These are phyloP conservation scores for Candida nanaspora DNA, from an alignment of 805 yeast genomes.

Conservation along the genomic window DNA sequence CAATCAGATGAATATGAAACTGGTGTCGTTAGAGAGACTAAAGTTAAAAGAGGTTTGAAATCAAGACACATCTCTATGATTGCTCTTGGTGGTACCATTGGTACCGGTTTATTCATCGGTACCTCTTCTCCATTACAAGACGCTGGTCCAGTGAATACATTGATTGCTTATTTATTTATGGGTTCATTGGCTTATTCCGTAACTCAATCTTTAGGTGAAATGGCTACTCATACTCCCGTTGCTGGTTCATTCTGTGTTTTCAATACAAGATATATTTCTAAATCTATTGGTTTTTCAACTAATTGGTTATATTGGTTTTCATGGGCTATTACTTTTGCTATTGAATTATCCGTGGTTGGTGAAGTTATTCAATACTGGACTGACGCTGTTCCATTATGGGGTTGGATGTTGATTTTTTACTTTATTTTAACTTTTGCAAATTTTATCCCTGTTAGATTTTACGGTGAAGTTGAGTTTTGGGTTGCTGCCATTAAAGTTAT, in stretches of 20 bases:
- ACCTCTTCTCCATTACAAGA: slow-evolving; percentile 43
- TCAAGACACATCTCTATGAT: slow-evolving; percentile 69
- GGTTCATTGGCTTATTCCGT: slow-evolving; percentile 59
- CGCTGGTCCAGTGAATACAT: slow-evolving; percentile 65
- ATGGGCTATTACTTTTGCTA: slow-evolving; percentile 71
- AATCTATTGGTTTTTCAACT: slow-evolving; percentile 66
- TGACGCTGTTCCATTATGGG: slow-evolving; percentile 58
- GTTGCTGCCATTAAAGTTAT: slow-evolving; percentile 58
- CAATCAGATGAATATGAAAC: neutral
- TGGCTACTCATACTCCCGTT: slow-evolving; percentile 73
- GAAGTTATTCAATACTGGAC: slow-evolving; percentile 65
- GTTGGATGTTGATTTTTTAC: slow-evolving; percentile 66
- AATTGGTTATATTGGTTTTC: slow-evolving; percentile 74
- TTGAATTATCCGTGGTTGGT: slow-evolving; percentile 67
- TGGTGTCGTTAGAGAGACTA: slow-evolving; percentile 2
- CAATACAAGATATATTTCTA: slow-evolving; percentile 59
- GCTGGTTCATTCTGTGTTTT: slow-evolving; percentile 65
- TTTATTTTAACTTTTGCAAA: slow-evolving; percentile 46
- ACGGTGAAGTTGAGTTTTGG: slow-evolving; percentile 77
- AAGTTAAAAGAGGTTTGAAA: slow-evolving; percentile 48
- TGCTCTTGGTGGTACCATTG: slow-evolving; percentile 75
- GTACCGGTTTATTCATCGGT: slow-evolving; percentile 71
- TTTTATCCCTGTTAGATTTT: slow-evolving; percentile 59
- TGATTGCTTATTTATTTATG: slow-evolving; percentile 60
- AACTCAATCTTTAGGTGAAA: slow-evolving; percentile 69